These are phyloP conservation scores for Linderina pennispora DNA, from an alignment of 192 early-diverging fungal species.

Conservation along the genomic window DNA sequence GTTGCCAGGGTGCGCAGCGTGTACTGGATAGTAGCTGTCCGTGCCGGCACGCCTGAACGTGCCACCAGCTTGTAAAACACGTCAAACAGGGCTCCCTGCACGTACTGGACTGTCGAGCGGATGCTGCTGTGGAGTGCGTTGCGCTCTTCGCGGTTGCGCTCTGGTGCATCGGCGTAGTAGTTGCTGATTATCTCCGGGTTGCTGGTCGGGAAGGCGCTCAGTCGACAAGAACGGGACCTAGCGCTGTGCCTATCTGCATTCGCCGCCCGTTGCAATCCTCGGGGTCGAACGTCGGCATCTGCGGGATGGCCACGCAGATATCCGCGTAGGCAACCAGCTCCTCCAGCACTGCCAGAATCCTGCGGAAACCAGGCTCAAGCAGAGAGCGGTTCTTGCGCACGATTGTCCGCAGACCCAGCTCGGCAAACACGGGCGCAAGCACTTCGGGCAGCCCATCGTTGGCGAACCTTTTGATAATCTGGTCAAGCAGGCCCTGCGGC, in stretches of 20 bases:
- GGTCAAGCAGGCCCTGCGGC: conserved; percentile 6
- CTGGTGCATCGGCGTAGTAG: conserved; percentile 46
- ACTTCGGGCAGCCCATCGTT: conserved; percentile 33
- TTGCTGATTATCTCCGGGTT: conserved; percentile 19
- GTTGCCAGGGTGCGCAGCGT: conserved; percentile 56
- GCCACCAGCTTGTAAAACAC: conserved; percentile 60
- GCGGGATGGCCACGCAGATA: conserved; percentile 18
- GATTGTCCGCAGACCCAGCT: conserved; percentile 23
- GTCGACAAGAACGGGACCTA: conserved; percentile 31
- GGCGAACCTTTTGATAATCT: conserved; percentile 21
- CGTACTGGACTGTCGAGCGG: conserved; percentile 52
- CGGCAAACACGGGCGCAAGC: conserved; percentile 18
- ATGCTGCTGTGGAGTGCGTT: conserved; percentile 52
- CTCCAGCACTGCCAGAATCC: conserved; percentile 24
- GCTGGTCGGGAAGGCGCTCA: conserved; percentile 32
- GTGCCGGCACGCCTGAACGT: conserved; percentile 52
- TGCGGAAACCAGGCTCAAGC: conserved; percentile 42
- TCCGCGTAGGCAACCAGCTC: conserved; percentile 16
- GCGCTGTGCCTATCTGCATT: conserved; percentile 31
- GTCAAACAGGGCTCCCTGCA: conserved; percentile 50
- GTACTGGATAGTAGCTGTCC: conserved; percentile 58
- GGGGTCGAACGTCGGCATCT: conserved; percentile 30
- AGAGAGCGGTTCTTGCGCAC: conserved; percentile 23
- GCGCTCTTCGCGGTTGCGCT: conserved; percentile 48
- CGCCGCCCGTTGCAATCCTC: conserved; percentile 20